These are phyloP conservation scores for Leccinum insolens DNA, from an alignment of 1,284 basidiomycete species.

Conservation along the genomic window DNA sequence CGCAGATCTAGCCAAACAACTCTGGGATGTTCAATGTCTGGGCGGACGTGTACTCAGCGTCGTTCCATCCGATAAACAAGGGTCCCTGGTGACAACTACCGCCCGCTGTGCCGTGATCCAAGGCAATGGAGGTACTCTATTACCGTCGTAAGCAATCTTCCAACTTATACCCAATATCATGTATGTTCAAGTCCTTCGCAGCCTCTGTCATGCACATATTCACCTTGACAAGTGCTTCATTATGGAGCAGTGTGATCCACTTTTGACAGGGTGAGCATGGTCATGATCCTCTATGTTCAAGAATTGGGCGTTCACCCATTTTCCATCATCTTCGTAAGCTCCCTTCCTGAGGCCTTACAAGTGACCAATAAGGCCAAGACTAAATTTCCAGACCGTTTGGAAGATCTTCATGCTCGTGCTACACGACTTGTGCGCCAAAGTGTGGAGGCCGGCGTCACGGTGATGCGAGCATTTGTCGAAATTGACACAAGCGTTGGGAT, in stretches of 20 bases:
- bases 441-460: slow-evolving; percentile 59
- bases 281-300: background rate
- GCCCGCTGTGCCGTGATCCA: slow-evolving; percentile 34
- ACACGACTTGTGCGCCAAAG: slow-evolving; percentile 56
- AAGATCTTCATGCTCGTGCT: slow-evolving; percentile 55
- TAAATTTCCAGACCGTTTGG: slow-evolving; percentile 42
- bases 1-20: slow-evolving; percentile 8
- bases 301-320: background rate
- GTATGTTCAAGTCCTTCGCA: slow-evolving; percentile 27
- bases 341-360: slow-evolving; percentile 57
- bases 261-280: slow-evolving; percentile 50
- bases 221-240: slow-evolving; percentile 73
- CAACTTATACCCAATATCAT: slow-evolving; percentile 1
- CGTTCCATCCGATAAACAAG: slow-evolving; percentile 10
- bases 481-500: slow-evolving; percentile 56
- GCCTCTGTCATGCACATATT: slow-evolving; percentile 65
- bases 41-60: slow-evolving; percentile 21
- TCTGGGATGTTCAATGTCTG: slow-evolving; percentile 26
- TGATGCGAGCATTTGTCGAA: slow-evolving; percentile 64
- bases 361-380: slow-evolving; percentile 56
- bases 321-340: slow-evolving; percentile 36
- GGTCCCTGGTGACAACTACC: background rate
- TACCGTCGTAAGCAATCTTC: slow-evolving; percentile 52
- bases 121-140: slow-evolving; percentile 48
- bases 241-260: slow-evolving; percentile 51